Percentiles rank a stretch among this genome's conserved stretches.
Evolutionary conservation across 768 basidiomycete genomes (phyloP).

Genomic region (Lactifluus pinguis): DNA sequence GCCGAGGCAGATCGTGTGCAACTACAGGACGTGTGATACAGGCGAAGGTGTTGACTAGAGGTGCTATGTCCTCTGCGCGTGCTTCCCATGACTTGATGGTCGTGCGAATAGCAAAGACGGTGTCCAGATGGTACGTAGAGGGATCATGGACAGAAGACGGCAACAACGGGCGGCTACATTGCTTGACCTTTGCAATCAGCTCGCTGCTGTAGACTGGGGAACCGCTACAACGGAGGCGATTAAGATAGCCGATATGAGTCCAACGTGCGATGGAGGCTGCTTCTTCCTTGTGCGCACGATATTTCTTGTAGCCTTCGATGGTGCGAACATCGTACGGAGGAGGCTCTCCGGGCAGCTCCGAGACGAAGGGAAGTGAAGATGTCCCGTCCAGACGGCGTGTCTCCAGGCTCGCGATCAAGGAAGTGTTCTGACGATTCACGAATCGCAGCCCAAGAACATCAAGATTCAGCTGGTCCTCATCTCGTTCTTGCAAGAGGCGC

Average conservation of each 20-base stretch:
- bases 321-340: conserved; percentile 72
- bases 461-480: conserved; percentile 50
- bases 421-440: conserved; percentile 42
- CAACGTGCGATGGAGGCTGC: conserved; percentile 49
- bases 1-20: conserved; percentile 59
- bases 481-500: conserved; percentile 45
- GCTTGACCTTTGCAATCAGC: conserved; percentile 30
- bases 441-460: conserved; percentile 59
- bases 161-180: conserved; percentile 38
- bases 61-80: conserved; percentile 47
- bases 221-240: conserved; percentile 53
- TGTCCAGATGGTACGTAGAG: conserved; percentile 33
- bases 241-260: conserved; percentile 65
- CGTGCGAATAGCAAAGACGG: conserved; percentile 32
- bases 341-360: conserved; percentile 48
- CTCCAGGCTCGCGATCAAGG: conserved; percentile 45
- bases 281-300: conserved; percentile 37
- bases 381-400: conserved; percentile 53
- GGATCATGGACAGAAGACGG: conserved; percentile 40
- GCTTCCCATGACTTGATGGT: conserved; percentile 56
- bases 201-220: conserved; percentile 30
- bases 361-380: conserved; percentile 40
- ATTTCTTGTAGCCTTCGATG: conserved; percentile 57
- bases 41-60: conserved; percentile 58
- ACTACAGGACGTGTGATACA: conserved; percentile 76